Percentiles rank a stretch among this genome's conserved stretches.
These are phyloP conservation scores for Entomortierella lignicola DNA, from an alignment of 192 early-diverging fungal genomes.

Conservation along the genomic window DNA sequence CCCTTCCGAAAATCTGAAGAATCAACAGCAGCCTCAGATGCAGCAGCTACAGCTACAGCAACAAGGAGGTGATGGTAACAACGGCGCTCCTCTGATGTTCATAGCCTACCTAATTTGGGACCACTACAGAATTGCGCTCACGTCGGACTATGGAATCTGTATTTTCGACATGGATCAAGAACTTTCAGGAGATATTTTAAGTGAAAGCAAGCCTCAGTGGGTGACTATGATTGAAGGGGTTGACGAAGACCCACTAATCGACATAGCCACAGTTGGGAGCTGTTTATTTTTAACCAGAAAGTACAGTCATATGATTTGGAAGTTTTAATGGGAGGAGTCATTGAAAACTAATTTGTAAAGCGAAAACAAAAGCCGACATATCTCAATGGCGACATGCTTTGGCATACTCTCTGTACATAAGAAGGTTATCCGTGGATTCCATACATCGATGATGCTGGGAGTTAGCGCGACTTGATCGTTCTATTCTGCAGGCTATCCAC, in stretches of 20 bases:
- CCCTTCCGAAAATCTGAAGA: too few species aligned
- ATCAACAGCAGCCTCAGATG: too few species aligned
- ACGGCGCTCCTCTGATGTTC: conserved; percentile 1
- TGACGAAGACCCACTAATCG: conserved; percentile 10
- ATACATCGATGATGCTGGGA: too few species aligned
- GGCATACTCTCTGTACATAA: too few species aligned
- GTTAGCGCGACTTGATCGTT: too few species aligned
- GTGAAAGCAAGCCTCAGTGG: neutral
- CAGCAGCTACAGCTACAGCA: too few species aligned
- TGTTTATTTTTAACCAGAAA: conserved; percentile 23
- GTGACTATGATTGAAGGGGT: conserved; percentile 17
- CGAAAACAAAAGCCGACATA: too few species aligned
- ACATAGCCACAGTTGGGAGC: conserved; percentile 33
- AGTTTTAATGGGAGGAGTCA: too few species aligned
- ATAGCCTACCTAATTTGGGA: conserved; percentile 43
- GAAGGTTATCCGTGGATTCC: too few species aligned
- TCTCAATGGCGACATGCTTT: too few species aligned
- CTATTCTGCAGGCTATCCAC: too few species aligned
- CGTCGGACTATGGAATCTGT: conserved; percentile 16
- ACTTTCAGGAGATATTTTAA: neutral
- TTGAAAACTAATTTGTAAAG: too few species aligned
- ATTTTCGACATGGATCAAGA: conserved; percentile 42
- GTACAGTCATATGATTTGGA: conserved; percentile 23
- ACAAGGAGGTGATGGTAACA: neutral
- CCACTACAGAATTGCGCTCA: conserved; percentile 29